Evolutionary conservation across 2,329 filamentous ascomycete genomes (phyloP).

Genomic region (Xylariaceae sp.): DNA sequence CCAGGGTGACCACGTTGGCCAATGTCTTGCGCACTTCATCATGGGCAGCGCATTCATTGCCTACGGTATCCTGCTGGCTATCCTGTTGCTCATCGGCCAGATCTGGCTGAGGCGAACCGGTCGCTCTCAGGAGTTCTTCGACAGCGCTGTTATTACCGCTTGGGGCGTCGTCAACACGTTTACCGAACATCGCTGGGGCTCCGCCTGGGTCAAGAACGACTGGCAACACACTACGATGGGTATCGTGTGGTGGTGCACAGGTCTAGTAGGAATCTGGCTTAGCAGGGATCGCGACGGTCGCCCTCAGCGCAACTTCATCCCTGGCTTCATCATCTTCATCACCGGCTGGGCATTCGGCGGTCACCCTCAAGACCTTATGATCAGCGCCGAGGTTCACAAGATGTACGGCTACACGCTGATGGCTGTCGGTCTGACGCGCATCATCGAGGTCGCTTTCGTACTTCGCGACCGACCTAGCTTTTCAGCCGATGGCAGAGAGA

Average conservation of each 20-base stretch:
- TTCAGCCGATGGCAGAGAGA: slow-evolving; percentile 63
- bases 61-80: slow-evolving; percentile 83
- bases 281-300: slow-evolving; percentile 77
- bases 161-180: slow-evolving; percentile 99
- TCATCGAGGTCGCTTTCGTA: slow-evolving; percentile 89
- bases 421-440: slow-evolving; percentile 76
- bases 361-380: slow-evolving; percentile 77
- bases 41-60: slow-evolving; percentile 97
- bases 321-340: slow-evolving; percentile 82
- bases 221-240: slow-evolving; percentile 99
- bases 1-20: slow-evolving; percentile 82
- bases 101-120: slow-evolving; percentile 77
- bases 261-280: slow-evolving; percentile 87
- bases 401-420: slow-evolving; percentile 95
- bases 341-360: slow-evolving; percentile 96
- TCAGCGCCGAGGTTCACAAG: slow-evolving; percentile 83
- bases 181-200: slow-evolving; percentile 93
- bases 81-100: slow-evolving; percentile 84
- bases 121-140: slow-evolving; percentile 94
- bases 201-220: slow-evolving; percentile 85
- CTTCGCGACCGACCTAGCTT: slow-evolving; percentile 66
- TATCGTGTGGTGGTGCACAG: slow-evolving; percentile 97
- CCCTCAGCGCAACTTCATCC: slow-evolving; percentile 89
- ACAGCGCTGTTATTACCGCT: slow-evolving; percentile 81
- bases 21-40: slow-evolving; percentile 95